Base-by-base conservation (phyloP, 495 filamentous ascomycete species). In the Parmelia sp. region DNA sequence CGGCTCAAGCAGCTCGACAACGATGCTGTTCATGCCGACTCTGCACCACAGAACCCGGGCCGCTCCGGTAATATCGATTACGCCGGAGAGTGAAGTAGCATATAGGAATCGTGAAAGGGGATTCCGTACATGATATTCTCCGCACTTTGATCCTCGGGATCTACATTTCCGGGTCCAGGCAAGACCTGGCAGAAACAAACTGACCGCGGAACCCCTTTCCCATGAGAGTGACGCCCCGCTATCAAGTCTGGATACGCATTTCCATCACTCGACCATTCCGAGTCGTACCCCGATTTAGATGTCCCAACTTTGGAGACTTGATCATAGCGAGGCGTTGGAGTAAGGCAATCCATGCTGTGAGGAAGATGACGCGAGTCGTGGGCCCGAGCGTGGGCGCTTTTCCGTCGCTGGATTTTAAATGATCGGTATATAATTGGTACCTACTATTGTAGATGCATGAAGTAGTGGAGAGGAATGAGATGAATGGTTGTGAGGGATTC, bases 1-100 rank as follows among this genome's bases (percentile, higher is more conserved):
- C 67, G 69, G 37, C 65, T 71, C 39, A 61, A 62, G 23, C n/a
- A 60, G 27, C 60, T 71, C n/a, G 40, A 69, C 11, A 63, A 66
- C 31, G 67, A 71, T 58, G 69, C 69, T 1, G 67, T 71, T 21
- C 67, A 67, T 55, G 67, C 67, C 33, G 31, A 57, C 6, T 69
- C 67, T 23, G 31, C 25, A 37, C 67, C 67, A 0, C 25, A 61
- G 8, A 57, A 64, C 44, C 60, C 67, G 1, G 67, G 67, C 40
- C 36, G 47, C 15, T 67, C 69, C 29, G 67, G 69, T 19, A 44
- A 66, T 33, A 42, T 68, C 17, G 39, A 68, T 29, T 49, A 62
- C 19, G 64, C 63, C 51, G 11, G 39, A 37, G 66, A 60, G 55
- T 37, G 40, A 33, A 55, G 47, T 21, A 36, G 27, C 33, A 9